Base-by-base conservation (phyloP, 2,329 filamentous ascomycete genomes). In the Fusarium xyrophilum region DNA sequence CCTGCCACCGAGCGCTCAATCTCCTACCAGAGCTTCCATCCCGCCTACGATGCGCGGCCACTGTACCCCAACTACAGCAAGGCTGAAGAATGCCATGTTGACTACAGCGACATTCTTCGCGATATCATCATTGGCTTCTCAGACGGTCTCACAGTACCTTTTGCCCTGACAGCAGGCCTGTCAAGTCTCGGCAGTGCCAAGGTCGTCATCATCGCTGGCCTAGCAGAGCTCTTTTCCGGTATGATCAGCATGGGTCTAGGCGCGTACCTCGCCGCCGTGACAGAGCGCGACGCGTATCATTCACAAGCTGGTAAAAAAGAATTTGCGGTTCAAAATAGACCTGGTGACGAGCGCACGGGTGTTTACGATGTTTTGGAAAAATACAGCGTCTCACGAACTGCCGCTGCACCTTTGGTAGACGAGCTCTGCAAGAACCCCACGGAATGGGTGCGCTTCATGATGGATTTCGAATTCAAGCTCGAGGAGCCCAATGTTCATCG, bases 181-280 rank as follows among this genome's bases (percentile, higher is more conserved):
- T 89, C 87, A 4, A 85, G 84, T 52, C 81, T 91, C 46, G 88
- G 88, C n/a, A 83, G 87, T 75, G 88, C 88, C 33, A 85, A 83
- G 50, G 85, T 90, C 7, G 89, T 91, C 68, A 87, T 95, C 61
- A 87, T 91, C 67, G 91, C 89, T 53, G 91, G 91, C 10, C 81
- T 92, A 32, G 91, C 91, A 7, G 91, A 93, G 80, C 84, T 93
- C 50, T 90, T 92, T 75, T 89, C 89, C 1, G 91, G 91, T 21
- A 88, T 89, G 69, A 92, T 93, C 69, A 90, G 86, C 56, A 93
- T 93, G 91, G 91, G 91, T 2, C 82, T 93, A 9, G 90, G 91
- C 27, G 91, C 89, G 10, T 93, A 91, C 75, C 82, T 93, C 3
- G 90, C 89, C 12, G 89, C 88, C 30, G 81, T 83, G 42, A 87